Conservation (phyloP, 805 yeast genomes). For the Tetrapisispora namnaoensis region DNA sequence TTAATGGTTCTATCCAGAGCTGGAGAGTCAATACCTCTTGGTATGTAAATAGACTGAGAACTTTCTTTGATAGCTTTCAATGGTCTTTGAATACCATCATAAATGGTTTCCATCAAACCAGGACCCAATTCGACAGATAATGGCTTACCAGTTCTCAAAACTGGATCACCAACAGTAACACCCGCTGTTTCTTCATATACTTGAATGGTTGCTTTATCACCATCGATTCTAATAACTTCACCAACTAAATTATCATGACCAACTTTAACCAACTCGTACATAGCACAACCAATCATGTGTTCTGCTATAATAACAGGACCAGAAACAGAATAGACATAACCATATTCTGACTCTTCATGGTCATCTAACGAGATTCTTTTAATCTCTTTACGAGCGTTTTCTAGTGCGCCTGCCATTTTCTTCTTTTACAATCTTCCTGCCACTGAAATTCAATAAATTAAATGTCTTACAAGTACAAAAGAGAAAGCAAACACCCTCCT, state of each 20-base stretch:
- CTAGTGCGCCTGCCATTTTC: constrained; percentile 83
- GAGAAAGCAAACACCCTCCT: background rate
- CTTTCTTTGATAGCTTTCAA: constrained; percentile 81
- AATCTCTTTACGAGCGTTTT: constrained; percentile 91
- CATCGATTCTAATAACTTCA: constrained; percentile 94
- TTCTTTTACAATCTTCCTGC: background rate
- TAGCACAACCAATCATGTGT: constrained; percentile 98
- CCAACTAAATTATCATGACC: constrained; percentile 97
- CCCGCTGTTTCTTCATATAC: constrained; percentile 99
- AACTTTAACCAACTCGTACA: constrained; percentile 97
- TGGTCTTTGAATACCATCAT: constrained; percentile 99
- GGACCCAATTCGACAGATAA: constrained; percentile 98
- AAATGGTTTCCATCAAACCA: constrained; percentile 97
- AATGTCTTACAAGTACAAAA: background rate
- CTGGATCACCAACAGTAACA: constrained; percentile 98
- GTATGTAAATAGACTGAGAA: constrained; percentile 90
- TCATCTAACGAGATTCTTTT: constrained; percentile 75
- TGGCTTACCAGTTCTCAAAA: constrained; percentile 97
- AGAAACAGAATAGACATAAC: constrained; percentile 86
- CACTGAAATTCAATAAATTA: background rate
- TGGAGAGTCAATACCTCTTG: constrained; percentile 97
- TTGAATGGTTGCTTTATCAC: constrained; percentile 95
- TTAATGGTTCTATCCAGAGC: constrained; percentile 74
- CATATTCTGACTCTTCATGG: constrained; percentile 68
- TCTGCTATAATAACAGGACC: constrained; percentile 98